Conservation (phyloP, 2,329 filamentous ascomycete species). For the Fusarium oligoseptatum region DNA sequence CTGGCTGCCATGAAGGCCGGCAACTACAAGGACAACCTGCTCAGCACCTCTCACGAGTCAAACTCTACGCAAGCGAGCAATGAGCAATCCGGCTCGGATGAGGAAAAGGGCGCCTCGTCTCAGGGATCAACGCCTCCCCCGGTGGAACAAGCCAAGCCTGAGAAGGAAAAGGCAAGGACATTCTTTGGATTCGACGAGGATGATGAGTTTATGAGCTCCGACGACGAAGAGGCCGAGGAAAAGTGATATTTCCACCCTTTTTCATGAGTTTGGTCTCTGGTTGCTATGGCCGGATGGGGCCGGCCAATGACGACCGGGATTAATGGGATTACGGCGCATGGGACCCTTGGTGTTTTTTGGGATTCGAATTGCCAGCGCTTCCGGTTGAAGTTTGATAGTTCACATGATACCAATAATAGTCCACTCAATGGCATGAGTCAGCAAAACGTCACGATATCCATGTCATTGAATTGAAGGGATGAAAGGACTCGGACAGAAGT, state of each 20-base stretch:
- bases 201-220: conserved; percentile 79
- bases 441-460: conserved; percentile 27
- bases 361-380: conserved; percentile 36
- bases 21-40: conserved; percentile 71
- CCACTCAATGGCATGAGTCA: conserved; percentile 19
- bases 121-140: conserved; percentile 65
- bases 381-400: conserved; percentile 26
- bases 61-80: conserved; percentile 53
- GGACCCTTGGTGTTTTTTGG: conserved; percentile 29
- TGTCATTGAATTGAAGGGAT: not conserved
- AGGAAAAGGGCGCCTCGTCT: conserved; percentile 56
- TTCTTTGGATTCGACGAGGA: conserved; percentile 87
- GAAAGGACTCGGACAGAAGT: conserved; percentile 32
- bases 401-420: conserved; percentile 39
- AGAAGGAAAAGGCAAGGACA: conserved; percentile 57
- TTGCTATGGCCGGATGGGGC: conserved; percentile 8
- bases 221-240: conserved; percentile 67
- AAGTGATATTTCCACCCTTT: conserved; percentile 15
- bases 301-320: conserved; percentile 37
- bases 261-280: not conserved
- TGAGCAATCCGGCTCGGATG: conserved; percentile 49
- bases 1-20: conserved; percentile 76
- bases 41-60: conserved; percentile 65
- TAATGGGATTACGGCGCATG: conserved; percentile 45
- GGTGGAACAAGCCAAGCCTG: conserved; percentile 56